Evolutionary conservation across 768 basidiomycete species (phyloP), one percentile per base, ranked within the genome.

Genomic region (Termitomyces eurrhizus): DNA sequence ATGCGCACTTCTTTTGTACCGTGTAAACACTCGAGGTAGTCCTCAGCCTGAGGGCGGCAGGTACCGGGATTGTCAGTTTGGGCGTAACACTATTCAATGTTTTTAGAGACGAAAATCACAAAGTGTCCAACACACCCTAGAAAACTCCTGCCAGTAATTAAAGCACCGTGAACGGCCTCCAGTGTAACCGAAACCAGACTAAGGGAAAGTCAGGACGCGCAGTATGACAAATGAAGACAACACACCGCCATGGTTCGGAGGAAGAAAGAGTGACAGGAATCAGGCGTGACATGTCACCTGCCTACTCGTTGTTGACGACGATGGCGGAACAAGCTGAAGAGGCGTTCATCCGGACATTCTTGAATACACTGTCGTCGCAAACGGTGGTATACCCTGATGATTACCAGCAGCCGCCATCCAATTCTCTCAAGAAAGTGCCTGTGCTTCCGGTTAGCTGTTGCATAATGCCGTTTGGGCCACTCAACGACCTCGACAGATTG

Each of bases 11-110:
- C 93, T 75, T 95, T 90, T 32, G 83, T 85, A 69, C 88, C 86
- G 72, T 96, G 94, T 59, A 98, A 75, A 73, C 95, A 97, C 72
- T 95, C 93, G 58, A 95, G 70, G 75, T 98, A 98, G 73, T 96
- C 95, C 63, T 89, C 90, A 54, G 83, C 84, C 62, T 85, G 86
- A 16, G 81, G 74, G 16, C 79, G 78, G 73, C 95, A 98, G 67
- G 89, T 78, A 52, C 74, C 73, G 0, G 95, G 94, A 50, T 77
- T 77, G 67, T 94, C 90, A 42, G 93, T 83, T 60, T 83, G 79
- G 6, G 89, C 88, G 70, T 95, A 97, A 75, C 95, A 98, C 92
- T 95, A 62, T 69, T 44, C 21, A 14, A 59, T 16, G 35, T 48
- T 41, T 29, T 42, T 26, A 65, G 39, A 41, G 26, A 35, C 50